phyloP scores from a whole-genome alignment of 2,329 filamentous ascomycete genomes.

The Nemania diffusa region DNA sequence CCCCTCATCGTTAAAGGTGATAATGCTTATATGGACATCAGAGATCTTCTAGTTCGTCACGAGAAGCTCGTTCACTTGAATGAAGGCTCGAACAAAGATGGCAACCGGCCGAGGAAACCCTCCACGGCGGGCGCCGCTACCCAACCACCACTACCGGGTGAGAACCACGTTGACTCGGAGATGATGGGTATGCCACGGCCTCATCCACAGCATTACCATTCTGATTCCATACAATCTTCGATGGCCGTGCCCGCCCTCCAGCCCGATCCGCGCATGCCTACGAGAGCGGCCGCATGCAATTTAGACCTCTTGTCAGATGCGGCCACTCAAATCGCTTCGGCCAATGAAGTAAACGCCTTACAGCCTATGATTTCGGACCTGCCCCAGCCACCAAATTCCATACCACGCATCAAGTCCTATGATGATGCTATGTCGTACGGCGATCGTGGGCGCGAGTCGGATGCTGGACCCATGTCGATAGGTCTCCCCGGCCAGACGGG shows the following conservation, averaged over 20 bases:
- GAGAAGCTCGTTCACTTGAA: slow-evolving; percentile 73
- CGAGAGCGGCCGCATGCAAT: slow-evolving; percentile 63
- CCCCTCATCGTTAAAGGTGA: slow-evolving; percentile 40
- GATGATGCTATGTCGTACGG: slow-evolving; percentile 60
- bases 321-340: slow-evolving; percentile 63
- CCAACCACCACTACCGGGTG: slow-evolving; percentile 59
- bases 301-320: slow-evolving; percentile 69
- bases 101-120: slow-evolving; percentile 61
- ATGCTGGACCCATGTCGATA: slow-evolving; percentile 55
- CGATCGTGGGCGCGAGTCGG: slow-evolving; percentile 60
- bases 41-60: slow-evolving; percentile 71
- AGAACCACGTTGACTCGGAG: slow-evolving; percentile 59
- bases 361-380: slow-evolving; percentile 62
- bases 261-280: slow-evolving; percentile 59
- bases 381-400: slow-evolving; percentile 53
- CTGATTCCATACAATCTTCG: slow-evolving; percentile 53
- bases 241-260: slow-evolving; percentile 54
- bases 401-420: slow-evolving; percentile 61
- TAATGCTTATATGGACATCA: slow-evolving; percentile 70
- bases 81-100: slow-evolving; percentile 65
- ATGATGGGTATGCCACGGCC: slow-evolving; percentile 57
- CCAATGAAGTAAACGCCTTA: slow-evolving; percentile 65
- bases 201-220: slow-evolving; percentile 54
- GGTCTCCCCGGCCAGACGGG: slow-evolving; percentile 54
- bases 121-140: slow-evolving; percentile 56